Percentiles rank a stretch among this genome's conserved stretches.
Conservation (phyloP, 371 early-diverging fungal species). For the Batkoa obscura region DNA sequence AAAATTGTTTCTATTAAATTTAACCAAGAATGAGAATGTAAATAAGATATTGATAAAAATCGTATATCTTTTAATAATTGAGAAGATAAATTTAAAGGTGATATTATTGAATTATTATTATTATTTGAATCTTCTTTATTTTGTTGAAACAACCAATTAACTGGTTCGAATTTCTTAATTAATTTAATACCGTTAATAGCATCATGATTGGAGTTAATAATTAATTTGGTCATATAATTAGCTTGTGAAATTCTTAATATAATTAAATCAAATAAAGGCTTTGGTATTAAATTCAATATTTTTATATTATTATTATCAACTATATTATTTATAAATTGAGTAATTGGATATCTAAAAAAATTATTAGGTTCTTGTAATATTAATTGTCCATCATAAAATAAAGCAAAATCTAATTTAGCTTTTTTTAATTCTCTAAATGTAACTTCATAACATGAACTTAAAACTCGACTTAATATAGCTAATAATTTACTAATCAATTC, state of each 20-base stretch:
- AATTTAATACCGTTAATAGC: neutral
- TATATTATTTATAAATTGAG: neutral
- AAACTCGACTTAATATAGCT: constrained; percentile 30
- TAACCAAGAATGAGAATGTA: constrained; percentile 37
- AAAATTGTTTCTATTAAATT: constrained; percentile 29
- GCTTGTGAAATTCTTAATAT: constrained; percentile 34
- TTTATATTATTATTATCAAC: constrained; percentile 9
- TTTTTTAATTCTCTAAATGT: constrained; percentile 36
- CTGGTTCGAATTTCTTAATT: neutral
- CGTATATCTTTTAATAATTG: neutral
- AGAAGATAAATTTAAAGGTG: neutral
- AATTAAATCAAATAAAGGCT: constrained; percentile 28
- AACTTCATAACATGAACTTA: constrained; percentile 32
- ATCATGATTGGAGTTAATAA: constrained; percentile 5
- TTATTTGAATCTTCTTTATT: neutral
- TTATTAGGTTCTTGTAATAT: constrained; percentile 32
- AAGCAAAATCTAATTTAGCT: constrained; percentile 34
- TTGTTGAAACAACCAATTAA: neutral
- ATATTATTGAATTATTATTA: constrained; percentile 1
- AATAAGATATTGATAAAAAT: constrained; percentile 13
- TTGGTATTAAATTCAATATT: constrained; percentile 14
- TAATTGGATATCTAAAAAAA: constrained; percentile 22
- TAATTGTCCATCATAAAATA: constrained; percentile 31
- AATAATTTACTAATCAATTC: constrained; percentile 21
- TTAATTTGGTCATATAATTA: constrained; percentile 36